phyloP scores from a whole-genome alignment of 805 yeast genomes.

The Wickerhamiella vanderwaltii region DNA sequence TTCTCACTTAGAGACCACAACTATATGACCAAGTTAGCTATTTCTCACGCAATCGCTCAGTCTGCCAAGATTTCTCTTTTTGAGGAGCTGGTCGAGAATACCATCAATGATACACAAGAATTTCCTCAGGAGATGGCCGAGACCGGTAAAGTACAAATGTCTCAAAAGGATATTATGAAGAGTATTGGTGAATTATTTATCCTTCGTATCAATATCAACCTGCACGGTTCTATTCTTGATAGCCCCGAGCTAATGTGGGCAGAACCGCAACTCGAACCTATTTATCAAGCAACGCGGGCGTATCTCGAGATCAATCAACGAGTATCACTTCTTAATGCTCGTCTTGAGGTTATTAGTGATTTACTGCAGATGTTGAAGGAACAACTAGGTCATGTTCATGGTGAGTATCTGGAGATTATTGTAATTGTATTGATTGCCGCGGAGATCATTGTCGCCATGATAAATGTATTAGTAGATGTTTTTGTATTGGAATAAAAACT shows the following conservation, averaged over 20 bases:
- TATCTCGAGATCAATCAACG: slow-evolving; percentile 91
- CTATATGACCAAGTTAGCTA: slow-evolving; percentile 83
- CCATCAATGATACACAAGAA: slow-evolving; percentile 94
- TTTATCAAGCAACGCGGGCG: slow-evolving; percentile 93
- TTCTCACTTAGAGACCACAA: slow-evolving; percentile 80
- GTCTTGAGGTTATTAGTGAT: slow-evolving; percentile 88
- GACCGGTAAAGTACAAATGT: slow-evolving; percentile 91
- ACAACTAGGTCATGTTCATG: slow-evolving; percentile 89
- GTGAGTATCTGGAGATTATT: slow-evolving; percentile 76
- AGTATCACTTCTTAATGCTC: slow-evolving; percentile 76
- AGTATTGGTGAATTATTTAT: slow-evolving; percentile 93
- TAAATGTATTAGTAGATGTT: slow-evolving; percentile 46
- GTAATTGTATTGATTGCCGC: slow-evolving; percentile 86
- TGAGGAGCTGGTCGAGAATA: slow-evolving; percentile 91
- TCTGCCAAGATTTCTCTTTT: slow-evolving; percentile 89
- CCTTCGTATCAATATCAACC: slow-evolving; percentile 36
- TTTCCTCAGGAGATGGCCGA: slow-evolving; percentile 93
- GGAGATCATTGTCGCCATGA: slow-evolving; percentile 76
- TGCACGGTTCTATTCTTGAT: slow-evolving; percentile 58
- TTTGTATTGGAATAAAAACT: slow-evolving; percentile 13
- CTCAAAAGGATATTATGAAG: slow-evolving; percentile 90
- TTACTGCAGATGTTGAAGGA: slow-evolving; percentile 91
- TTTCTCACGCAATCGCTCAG: slow-evolving; percentile 93
- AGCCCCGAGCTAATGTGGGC: slow-evolving; percentile 99
- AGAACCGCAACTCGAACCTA: slow-evolving; percentile 94